These are phyloP conservation scores for Odontarrhena argentea DNA, from an alignment of 345 rosid genomes.

Conservation along the genomic window DNA sequence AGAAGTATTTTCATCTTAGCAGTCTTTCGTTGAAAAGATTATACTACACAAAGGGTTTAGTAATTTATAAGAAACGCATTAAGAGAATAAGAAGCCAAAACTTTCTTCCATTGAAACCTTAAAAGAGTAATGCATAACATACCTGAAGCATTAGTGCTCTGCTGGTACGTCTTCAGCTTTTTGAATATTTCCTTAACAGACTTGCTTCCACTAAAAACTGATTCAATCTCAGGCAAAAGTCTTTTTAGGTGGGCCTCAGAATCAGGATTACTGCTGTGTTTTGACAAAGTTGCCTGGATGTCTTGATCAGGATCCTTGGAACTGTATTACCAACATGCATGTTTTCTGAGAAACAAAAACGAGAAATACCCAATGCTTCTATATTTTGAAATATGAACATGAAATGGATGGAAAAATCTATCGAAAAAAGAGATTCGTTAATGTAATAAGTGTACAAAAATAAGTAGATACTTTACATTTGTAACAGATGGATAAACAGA, in stretches of 20 bases:
- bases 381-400: constrained; percentile 11
- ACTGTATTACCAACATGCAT: constrained; percentile 45
- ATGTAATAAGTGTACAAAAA: neutral
- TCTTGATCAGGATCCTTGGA: constrained; percentile 70
- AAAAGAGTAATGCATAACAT: constrained; percentile 14
- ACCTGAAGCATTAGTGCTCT: constrained; percentile 68
- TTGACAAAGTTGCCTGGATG: constrained; percentile 54
- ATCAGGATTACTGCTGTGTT: constrained; percentile 59
- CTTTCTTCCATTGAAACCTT: constrained; percentile 1
- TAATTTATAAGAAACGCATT: neutral
- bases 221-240: constrained; percentile 69
- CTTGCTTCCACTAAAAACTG: constrained; percentile 63
- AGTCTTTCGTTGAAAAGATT: constrained; percentile 7
- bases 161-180: constrained; percentile 67
- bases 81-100: neutral
- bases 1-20: neutral
- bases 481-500: neutral
- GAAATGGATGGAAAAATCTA: neutral
- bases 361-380: constrained; percentile 3
- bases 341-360: constrained; percentile 20
- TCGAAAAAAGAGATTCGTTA: neutral
- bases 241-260: constrained; percentile 61
- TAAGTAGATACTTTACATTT: neutral
- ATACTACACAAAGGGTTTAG: constrained; percentile 7
- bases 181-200: constrained; percentile 66